Evolutionary conservation across 768 basidiomycete species (phyloP), one percentile per base, ranked within the genome.

Genomic region (Naganishia vaughanmartiniae): DNA sequence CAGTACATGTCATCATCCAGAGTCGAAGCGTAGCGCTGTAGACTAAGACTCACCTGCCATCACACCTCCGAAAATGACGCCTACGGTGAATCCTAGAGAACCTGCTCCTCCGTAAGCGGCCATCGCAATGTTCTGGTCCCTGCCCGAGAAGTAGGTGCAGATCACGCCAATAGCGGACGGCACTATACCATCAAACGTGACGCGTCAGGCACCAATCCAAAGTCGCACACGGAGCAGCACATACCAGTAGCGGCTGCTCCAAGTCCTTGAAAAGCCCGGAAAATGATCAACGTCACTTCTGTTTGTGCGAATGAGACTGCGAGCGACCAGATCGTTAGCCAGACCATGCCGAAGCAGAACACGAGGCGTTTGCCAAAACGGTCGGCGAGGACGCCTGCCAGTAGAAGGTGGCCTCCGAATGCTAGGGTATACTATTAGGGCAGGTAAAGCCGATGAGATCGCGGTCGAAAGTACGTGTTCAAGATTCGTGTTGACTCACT

Each of bases 31-130:
- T 42, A 11, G 17, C 42, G 42, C 42, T 42, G n/a, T 42, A 42
- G 42, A 42, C 17, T 36, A 11, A 15, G 17, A 51, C 48, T 15
- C 24, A 51, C 48, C 21, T 26, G 48, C 48, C 48, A 51, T 51
- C 24, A 51, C 48, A 26, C 48, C 48, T 51, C 48, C 48, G 48
- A 51, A 51, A 51, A 51, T n/a, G 7, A 51, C 48, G 21, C 48
- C 48, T 1, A 51, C 48, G 24, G 48, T 51, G 24, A 24, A 51
- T 14, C 48, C 48, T 51, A 51, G 24, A 24, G 48, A 51, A 4
- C 48, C 48, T 51, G 48, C 48, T 4, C 48, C 48, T 51, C 48
- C 48, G 24, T 51, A 51, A 51, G 48, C 48, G 48, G 48, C 48
- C 48, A 51, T 51, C 6, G 48, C 48, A 6, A 51, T 51, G 14